A percentile compares a stretch with the other conserved stretches of the same genome.
These are phyloP conservation scores for Fusarium veterinarium DNA, from an alignment of 2,329 filamentous ascomycete species.

Conservation along the genomic window DNA sequence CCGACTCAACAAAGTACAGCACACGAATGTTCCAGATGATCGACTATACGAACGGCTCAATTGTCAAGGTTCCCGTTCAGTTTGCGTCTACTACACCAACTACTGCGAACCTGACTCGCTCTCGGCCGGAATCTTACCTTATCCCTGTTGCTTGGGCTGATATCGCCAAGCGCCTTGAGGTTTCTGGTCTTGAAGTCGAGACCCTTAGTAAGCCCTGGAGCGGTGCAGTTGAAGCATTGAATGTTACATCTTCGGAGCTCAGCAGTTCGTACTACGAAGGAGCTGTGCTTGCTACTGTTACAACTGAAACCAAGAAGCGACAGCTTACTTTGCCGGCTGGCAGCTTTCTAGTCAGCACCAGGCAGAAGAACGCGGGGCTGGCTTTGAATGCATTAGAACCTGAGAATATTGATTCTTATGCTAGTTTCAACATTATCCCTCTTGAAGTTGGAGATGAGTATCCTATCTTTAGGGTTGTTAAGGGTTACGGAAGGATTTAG, in stretches of 20 bases:
- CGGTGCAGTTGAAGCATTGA: constrained; percentile 46
- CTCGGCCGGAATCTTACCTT: constrained; percentile 47
- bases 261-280: constrained; percentile 45
- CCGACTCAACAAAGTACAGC: constrained; percentile 38
- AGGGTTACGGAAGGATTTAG: not conserved
- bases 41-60: constrained; percentile 40
- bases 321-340: constrained; percentile 44
- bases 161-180: constrained; percentile 42
- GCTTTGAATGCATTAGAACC: constrained; percentile 48
- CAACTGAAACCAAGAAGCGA: constrained; percentile 25
- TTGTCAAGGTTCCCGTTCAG: constrained; percentile 44
- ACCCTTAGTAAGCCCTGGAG: constrained; percentile 36
- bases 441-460: constrained; percentile 47
- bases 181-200: constrained; percentile 43
- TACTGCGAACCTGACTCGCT: constrained; percentile 44
- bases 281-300: constrained; percentile 37
- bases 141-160: constrained; percentile 47
- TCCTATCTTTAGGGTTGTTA: constrained; percentile 43
- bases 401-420: constrained; percentile 50
- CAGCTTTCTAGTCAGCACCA: constrained; percentile 48
- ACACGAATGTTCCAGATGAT: constrained; percentile 44
- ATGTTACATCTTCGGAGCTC: constrained; percentile 37
- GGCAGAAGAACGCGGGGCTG: constrained; percentile 48
- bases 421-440: constrained; percentile 47
- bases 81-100: constrained; percentile 48